phyloP scores from a whole-genome alignment of 2,329 filamentous ascomycete genomes.

The Iodosphaeria phyllophila region DNA sequence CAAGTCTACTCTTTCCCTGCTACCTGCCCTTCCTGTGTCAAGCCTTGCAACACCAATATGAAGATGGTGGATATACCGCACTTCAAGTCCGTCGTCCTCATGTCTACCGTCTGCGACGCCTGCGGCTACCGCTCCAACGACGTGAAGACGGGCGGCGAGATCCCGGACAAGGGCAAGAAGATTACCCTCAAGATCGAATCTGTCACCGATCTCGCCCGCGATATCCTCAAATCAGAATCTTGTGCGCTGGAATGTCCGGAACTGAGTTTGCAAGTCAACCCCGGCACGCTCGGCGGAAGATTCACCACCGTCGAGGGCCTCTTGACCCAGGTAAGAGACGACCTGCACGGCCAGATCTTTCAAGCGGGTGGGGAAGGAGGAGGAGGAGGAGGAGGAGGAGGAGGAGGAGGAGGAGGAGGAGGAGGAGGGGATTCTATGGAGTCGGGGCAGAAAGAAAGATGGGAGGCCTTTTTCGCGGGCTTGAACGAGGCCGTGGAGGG shows the following conservation, averaged over 20 bases:
- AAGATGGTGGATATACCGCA: constrained; percentile 97
- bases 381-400: no score
- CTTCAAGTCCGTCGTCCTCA: constrained; percentile 93
- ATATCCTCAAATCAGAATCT: constrained; percentile 92
- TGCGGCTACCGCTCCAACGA: constrained; percentile 94
- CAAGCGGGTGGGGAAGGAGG: constrained; percentile 45
- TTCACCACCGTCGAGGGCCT: constrained; percentile 96
- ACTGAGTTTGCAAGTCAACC: constrained; percentile 71
- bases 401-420: no score
- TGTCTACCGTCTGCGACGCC: constrained; percentile 79
- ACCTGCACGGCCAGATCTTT: constrained; percentile 78
- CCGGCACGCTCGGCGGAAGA: constrained; percentile 82
- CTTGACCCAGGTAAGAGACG: constrained; percentile 77
- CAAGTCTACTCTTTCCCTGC: constrained; percentile 88
- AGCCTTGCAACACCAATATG: constrained; percentile 81
- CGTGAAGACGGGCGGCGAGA: constrained; percentile 88
- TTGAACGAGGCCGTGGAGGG: constrained; percentile 66
- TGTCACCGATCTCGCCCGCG: constrained; percentile 60
- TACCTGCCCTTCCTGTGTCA: constrained; percentile 78
- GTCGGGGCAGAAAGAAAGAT: constrained; percentile 44
- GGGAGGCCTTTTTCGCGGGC: constrained; percentile 64
- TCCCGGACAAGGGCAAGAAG: constrained; percentile 69
- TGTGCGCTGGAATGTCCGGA: constrained; percentile 78
- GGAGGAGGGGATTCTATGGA: constrained; percentile 74
- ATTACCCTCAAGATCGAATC: constrained; percentile 60